These are phyloP conservation scores for Didymella glomerata DNA, from an alignment of 2,329 filamentous ascomycete genomes.

Conservation along the genomic window DNA sequence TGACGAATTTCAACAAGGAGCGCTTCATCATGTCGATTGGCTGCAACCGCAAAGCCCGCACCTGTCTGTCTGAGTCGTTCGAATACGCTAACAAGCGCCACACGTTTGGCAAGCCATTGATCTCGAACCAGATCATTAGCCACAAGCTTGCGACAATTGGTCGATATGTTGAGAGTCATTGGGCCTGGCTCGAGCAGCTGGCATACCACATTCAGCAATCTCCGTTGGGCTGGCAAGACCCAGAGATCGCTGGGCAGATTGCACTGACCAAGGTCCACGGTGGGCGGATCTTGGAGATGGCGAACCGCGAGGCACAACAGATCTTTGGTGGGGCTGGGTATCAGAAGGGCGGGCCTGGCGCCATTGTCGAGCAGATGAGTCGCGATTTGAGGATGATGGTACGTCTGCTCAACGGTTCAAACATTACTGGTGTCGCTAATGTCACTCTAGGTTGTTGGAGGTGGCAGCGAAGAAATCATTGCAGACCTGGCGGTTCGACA, in stretches of 20 bases:
- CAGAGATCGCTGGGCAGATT: slow-evolving; percentile 51
- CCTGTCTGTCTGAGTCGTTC: slow-evolving; percentile 63
- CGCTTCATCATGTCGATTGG: slow-evolving; percentile 66
- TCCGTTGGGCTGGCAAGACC: slow-evolving; percentile 52
- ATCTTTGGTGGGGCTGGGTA: slow-evolving; percentile 64
- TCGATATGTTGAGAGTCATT: slow-evolving; percentile 67
- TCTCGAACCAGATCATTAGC: slow-evolving; percentile 67
- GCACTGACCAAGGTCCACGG: slow-evolving; percentile 60
- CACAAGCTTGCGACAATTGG: slow-evolving; percentile 68
- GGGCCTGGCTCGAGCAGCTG: slow-evolving; percentile 69
- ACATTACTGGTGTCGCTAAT: slow-evolving; percentile 10
- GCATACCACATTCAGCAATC: slow-evolving; percentile 62
- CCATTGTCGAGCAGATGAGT: slow-evolving; percentile 62
- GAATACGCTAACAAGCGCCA: slow-evolving; percentile 61
- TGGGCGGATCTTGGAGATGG: slow-evolving; percentile 60
- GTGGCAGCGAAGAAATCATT: slow-evolving; percentile 65
- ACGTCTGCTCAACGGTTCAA: slow-evolving; percentile 35
- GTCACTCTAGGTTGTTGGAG: slow-evolving; percentile 54
- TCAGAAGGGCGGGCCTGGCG: slow-evolving; percentile 59
- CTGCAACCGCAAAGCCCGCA: slow-evolving; percentile 65
- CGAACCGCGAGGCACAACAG: slow-evolving; percentile 63
- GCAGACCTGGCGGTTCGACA: slow-evolving; percentile 62
- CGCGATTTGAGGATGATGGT: slow-evolving; percentile 63
- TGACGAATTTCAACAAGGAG: slow-evolving; percentile 64
- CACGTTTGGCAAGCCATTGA: slow-evolving; percentile 67